Conservation (phyloP, 345 rosid species). For the Euclidium syriacum region DNA sequence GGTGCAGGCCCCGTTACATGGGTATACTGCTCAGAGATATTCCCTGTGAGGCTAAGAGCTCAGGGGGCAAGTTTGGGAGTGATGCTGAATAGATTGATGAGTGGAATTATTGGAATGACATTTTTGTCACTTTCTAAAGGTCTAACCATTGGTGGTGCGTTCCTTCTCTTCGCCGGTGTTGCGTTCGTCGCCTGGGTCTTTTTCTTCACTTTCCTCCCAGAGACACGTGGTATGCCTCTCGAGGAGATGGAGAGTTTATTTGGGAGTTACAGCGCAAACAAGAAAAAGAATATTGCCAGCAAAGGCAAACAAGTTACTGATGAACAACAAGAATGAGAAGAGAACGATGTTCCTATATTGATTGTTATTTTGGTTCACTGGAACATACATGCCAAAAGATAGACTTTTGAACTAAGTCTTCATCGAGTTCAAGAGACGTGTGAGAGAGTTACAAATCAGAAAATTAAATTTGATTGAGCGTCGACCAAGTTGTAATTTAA, state of each 20-base stretch:
- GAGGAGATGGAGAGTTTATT: constrained; percentile 55
- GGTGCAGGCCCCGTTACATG: constrained; percentile 74
- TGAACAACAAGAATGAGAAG: background rate
- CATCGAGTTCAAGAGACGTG: background rate
- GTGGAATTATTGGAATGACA: constrained; percentile 63
- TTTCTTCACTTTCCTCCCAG: constrained; percentile 48
- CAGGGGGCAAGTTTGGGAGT: constrained; percentile 64
- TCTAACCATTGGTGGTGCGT: constrained; percentile 50
- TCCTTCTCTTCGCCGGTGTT: constrained; percentile 47
- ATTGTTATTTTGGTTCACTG: background rate
- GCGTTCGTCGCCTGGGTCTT: constrained; percentile 40
- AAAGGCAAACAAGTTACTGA: constrained; percentile 4
- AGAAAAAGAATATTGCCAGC: background rate
- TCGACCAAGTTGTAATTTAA: background rate
- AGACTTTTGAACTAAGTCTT: background rate
- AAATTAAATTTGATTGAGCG: background rate
- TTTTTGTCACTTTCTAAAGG: constrained; percentile 39
- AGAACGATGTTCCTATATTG: background rate
- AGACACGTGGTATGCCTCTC: constrained; percentile 58
- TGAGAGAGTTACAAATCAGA: background rate
- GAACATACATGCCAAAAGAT: background rate
- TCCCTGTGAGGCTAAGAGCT: constrained; percentile 60
- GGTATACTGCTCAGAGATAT: constrained; percentile 73
- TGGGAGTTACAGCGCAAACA: constrained; percentile 30
- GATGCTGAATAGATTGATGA: constrained; percentile 56